Evolutionary conservation across 768 basidiomycete genomes (phyloP).

Genomic region (Termitomyces sp.): DNA sequence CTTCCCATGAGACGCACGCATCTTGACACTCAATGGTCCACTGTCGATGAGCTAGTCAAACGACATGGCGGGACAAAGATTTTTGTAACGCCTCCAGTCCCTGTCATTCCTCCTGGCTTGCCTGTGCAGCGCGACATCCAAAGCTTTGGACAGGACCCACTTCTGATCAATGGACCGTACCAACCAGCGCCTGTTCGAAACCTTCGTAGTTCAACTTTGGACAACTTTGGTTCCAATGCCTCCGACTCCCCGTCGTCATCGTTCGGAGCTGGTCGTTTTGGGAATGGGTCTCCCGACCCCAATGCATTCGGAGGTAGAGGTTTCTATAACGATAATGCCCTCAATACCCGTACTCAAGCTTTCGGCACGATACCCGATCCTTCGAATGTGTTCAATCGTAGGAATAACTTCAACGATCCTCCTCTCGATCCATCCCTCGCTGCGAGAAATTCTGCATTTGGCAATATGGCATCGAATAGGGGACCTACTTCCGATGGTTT

Average conservation of each 20-base stretch:
- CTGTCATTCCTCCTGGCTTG: conserved; percentile 52
- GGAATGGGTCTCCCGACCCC: conserved; percentile 70
- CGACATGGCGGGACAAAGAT: conserved; percentile 53
- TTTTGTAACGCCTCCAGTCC: conserved; percentile 53
- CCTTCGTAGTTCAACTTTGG: conserved; percentile 60
- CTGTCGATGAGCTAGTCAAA: conserved; percentile 56
- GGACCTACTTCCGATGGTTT: conserved; percentile 35
- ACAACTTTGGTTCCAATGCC: conserved; percentile 57
- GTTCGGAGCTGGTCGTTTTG: conserved; percentile 59
- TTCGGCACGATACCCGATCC: conserved; percentile 22
- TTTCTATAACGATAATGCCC: conserved; percentile 30
- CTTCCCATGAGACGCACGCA: conserved; percentile 82
- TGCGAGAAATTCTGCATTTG: conserved; percentile 26
- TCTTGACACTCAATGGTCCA: conserved; percentile 63
- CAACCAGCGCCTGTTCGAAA: conserved; percentile 66
- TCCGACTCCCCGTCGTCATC: conserved; percentile 76
- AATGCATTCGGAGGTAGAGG: conserved; percentile 48
- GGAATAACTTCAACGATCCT: conserved; percentile 37
- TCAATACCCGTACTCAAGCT: conserved; percentile 31
- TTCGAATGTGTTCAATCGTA: conserved; percentile 29
- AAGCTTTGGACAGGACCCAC: conserved; percentile 37
- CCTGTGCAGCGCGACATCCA: conserved; percentile 40
- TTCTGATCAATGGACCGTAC: conserved; percentile 50
- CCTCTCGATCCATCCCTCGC: conserved; percentile 32
- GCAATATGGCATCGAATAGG: conserved; percentile 27